Percentiles rank a stretch among this genome's conserved stretches.
Conservation (phyloP, 345 rosid species). For the Ceriops tagal region DNA sequence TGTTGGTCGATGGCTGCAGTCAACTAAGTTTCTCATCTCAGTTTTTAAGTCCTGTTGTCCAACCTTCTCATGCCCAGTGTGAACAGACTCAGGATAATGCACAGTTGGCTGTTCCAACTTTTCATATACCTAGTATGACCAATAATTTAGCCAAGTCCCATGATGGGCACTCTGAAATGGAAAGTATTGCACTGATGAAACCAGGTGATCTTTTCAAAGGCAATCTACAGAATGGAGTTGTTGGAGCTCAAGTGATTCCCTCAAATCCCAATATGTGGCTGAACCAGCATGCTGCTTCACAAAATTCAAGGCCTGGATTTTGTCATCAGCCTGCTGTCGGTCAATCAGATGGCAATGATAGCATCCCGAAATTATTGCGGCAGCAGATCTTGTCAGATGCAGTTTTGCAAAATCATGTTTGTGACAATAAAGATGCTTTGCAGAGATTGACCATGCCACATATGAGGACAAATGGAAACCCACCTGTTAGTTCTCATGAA, state of each 20-base stretch:
- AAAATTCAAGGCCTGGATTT: constrained; percentile 23
- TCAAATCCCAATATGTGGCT: constrained; percentile 44
- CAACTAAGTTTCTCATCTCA: constrained; percentile 41
- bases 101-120: constrained; percentile 21
- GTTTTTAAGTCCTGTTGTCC: constrained; percentile 25
- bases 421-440: constrained; percentile 11
- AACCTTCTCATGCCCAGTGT: constrained; percentile 17
- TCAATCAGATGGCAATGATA: constrained; percentile 6
- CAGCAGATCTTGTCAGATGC: constrained; percentile 36
- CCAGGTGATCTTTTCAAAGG: constrained; percentile 17
- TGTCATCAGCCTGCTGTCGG: constrained; percentile 10
- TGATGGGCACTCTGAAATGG: constrained; percentile 10
- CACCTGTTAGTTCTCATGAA: constrained; percentile 17
- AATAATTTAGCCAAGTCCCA: constrained; percentile 16
- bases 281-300: constrained; percentile 42
- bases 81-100: constrained; percentile 25
- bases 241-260: constrained; percentile 47
- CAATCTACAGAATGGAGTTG: constrained; percentile 20
- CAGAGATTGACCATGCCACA: constrained; percentile 16
- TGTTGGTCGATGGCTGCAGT: constrained; percentile 32
- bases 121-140: constrained; percentile 15
- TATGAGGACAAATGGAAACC: constrained; percentile 17
- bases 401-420: constrained; percentile 19
- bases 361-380: constrained; percentile 25
- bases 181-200: constrained; percentile 9